Base-by-base conservation (phyloP, 768 basidiomycete species). In the Crassisporium funariophilum region DNA sequence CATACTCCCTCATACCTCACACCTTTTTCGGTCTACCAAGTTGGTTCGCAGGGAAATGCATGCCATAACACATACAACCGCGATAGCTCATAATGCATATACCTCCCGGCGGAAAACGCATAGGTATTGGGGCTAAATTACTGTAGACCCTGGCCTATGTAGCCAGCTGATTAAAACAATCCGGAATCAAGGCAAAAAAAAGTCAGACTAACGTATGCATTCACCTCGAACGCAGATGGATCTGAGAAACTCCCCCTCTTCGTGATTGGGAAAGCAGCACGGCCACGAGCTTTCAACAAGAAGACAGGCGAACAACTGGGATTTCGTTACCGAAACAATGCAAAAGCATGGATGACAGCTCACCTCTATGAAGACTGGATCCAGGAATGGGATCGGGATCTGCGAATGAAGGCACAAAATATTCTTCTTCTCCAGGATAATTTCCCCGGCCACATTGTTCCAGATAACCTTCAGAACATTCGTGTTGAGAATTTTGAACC, bases 281-380 rank as follows among this genome's bases (percentile, higher is more conserved):
- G 49, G 35, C 72, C 64, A 13, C 60, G 56, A 5, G 62, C 44
- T 40, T 72, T 70, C 53, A 59, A 58, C 24, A 62, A 60, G 34
- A 50, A 56, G 33, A 44, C 44, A 17, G 58, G 49, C 2, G 41
- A 29, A 13, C 44, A 58, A 25, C 52, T 25, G n/a, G 66, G 64
- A 2, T 67, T 71, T 47, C 63, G 69, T 57, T 75, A 74, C 46
- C 46, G 56, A 3, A 60, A 64, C 49, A 71, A 72, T 55, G 63
- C 57, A 48, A 73, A 57, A 41, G 64, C 67, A 4, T 73, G 71
- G 70, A 72, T 74, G 72, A 72, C 59, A 0, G 25, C 55, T 0
- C 27, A 38, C 8, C 47, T 71, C 1, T 73, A 66, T 57, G 54
- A 66, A 33, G 60, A 68, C 20, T 74, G 69, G 66, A 46, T 72